Conservation (phyloP, 371 early-diverging fungal genomes). For the Chytridium lagenaria region DNA sequence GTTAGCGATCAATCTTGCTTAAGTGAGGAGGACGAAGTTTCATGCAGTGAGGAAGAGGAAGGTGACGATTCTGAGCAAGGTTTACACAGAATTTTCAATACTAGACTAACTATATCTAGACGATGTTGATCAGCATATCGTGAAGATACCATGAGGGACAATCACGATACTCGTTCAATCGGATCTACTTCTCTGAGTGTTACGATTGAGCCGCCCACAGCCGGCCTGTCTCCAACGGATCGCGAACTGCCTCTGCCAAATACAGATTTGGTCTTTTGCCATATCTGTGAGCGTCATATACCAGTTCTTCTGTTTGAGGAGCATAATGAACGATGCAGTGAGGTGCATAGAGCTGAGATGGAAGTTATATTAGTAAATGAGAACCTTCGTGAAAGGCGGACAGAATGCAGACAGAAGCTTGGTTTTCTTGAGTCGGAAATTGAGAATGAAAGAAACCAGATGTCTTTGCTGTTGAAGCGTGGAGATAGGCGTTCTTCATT, state of each 20-base stretch:
- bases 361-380: conserved; percentile 76
- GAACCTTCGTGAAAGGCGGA: conserved; percentile 63
- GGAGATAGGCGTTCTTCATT: conserved; percentile 29
- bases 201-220: conserved; percentile 25
- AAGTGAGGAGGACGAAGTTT: conserved; percentile 31
- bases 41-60: conserved; percentile 21
- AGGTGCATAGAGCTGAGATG: conserved; percentile 80
- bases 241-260: conserved; percentile 15
- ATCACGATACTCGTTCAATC: neutral
- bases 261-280: conserved; percentile 65
- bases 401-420: conserved; percentile 59
- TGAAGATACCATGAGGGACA: no score
- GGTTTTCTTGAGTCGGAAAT: conserved; percentile 60
- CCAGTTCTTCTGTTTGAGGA: conserved; percentile 78
- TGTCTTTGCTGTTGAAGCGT: conserved; percentile 7
- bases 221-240: conserved; percentile 11
- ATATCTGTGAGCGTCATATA: conserved; percentile 79
- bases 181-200: conserved; percentile 19
- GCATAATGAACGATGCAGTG: conserved; percentile 75
- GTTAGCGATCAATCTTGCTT: conserved; percentile 31
- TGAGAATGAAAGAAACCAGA: conserved; percentile 20
- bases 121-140: neutral
- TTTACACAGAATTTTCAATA: conserved; percentile 3
- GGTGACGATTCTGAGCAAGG: neutral
- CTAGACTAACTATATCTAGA: neutral